A percentile compares a stretch with the other conserved stretches of the same genome.
These are phyloP conservation scores for Tolypocladium amazonense DNA, from an alignment of 2,329 filamentous ascomycete genomes.

Conservation along the genomic window DNA sequence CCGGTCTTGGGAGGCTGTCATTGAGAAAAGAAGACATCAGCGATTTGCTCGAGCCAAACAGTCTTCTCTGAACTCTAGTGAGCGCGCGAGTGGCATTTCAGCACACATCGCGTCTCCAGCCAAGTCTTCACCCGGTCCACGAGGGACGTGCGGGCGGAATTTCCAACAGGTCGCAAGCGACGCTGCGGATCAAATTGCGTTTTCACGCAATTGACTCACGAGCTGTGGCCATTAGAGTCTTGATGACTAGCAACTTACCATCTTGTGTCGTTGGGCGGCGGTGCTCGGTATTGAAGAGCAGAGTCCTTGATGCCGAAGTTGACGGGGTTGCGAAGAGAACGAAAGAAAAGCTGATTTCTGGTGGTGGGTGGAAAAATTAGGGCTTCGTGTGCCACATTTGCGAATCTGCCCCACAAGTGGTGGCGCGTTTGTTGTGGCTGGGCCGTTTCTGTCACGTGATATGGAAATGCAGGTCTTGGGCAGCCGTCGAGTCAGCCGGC, in stretches of 20 bases:
- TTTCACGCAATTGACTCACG: slow-evolving; percentile 22
- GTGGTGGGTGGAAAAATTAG: slow-evolving; percentile 26
- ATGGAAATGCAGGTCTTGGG: background rate
- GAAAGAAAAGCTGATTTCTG: slow-evolving; percentile 17
- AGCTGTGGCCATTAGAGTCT: slow-evolving; percentile 28
- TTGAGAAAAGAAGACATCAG: slow-evolving; percentile 99
- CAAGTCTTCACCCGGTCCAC: slow-evolving; percentile 46
- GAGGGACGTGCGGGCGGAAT: slow-evolving; percentile 20
- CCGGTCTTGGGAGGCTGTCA: slow-evolving; percentile 98
- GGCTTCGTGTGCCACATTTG: slow-evolving; percentile 16
- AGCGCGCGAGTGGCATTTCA: slow-evolving; percentile 50
- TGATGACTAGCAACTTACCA: slow-evolving; percentile 27
- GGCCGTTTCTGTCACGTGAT: slow-evolving; percentile 1
- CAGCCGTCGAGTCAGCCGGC: background rate
- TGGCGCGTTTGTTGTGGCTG: slow-evolving; percentile 5
- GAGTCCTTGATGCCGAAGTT: slow-evolving; percentile 19
- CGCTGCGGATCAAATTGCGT: slow-evolving; percentile 22
- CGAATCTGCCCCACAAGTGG: slow-evolving; percentile 9
- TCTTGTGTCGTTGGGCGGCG: slow-evolving; percentile 26
- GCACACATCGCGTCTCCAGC: slow-evolving; percentile 48
- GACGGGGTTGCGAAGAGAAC: slow-evolving; percentile 13
- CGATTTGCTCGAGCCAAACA: slow-evolving; percentile 66
- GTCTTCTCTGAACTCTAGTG: slow-evolving; percentile 92
- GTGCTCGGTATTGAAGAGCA: slow-evolving; percentile 25
- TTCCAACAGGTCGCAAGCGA: slow-evolving; percentile 21